Conservation (phyloP, 805 yeast species). For the Saccharomycopsis olivae region DNA sequence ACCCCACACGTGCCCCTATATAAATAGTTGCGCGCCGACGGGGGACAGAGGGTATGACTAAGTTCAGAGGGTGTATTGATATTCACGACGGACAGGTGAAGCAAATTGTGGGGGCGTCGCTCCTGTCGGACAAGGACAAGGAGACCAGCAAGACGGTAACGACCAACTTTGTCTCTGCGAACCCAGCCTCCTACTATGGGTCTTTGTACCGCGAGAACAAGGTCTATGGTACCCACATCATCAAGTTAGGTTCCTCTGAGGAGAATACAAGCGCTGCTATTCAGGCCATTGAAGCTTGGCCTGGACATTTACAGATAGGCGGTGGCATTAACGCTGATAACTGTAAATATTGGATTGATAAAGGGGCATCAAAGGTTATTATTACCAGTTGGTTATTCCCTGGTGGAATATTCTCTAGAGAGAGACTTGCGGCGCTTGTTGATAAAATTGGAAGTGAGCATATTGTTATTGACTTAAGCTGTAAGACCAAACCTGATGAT, state of each 20-base stretch:
- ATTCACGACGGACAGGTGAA: slow-evolving; percentile 92
- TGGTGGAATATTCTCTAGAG: slow-evolving; percentile 36
- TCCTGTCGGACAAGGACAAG: slow-evolving; percentile 43
- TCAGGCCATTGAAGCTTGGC: slow-evolving; percentile 69
- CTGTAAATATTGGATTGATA: slow-evolving; percentile 67
- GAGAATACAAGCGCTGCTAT: slow-evolving; percentile 76
- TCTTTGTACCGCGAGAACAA: slow-evolving; percentile 46
- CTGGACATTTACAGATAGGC: slow-evolving; percentile 68
- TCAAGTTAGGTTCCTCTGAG: slow-evolving; percentile 70
- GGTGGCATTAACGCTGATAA: slow-evolving; percentile 80
- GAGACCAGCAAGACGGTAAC: slow-evolving; percentile 30
- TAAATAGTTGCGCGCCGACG: no score
- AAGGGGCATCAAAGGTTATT: slow-evolving; percentile 78
- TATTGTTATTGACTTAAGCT: slow-evolving; percentile 84
- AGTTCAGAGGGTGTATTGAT: slow-evolving; percentile 90
- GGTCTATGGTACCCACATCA: slow-evolving; percentile 80
- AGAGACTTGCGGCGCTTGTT: slow-evolving; percentile 42
- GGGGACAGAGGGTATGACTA: no score
- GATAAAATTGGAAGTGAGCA: slow-evolving; percentile 48
- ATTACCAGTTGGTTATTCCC: slow-evolving; percentile 89
- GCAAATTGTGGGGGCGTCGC: slow-evolving; percentile 93
- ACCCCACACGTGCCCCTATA: no score
- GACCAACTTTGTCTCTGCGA: slow-evolving; percentile 71
- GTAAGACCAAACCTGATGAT: slow-evolving; percentile 37
- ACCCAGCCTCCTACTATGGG: slow-evolving; percentile 71